These are phyloP conservation scores for Heliosperma pusillum DNA, from an alignment of 148 eudicot genomes.

Conservation along the genomic window DNA sequence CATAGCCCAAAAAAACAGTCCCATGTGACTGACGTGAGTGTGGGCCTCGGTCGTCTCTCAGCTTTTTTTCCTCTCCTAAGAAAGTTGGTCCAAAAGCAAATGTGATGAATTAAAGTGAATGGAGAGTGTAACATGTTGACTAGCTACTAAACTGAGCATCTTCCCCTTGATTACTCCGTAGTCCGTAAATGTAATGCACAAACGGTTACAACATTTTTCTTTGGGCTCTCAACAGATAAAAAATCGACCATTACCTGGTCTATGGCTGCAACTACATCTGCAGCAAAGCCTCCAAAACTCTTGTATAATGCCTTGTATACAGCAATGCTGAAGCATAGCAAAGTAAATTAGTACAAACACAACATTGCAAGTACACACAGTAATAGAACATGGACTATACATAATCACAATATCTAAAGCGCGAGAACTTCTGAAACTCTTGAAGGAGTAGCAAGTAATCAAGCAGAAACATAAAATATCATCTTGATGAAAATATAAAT, in stretches of 20 bases:
- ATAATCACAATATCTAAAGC: background rate
- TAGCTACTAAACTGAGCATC: background rate
- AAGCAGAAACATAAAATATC: slow-evolving; percentile 6
- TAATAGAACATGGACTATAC: background rate
- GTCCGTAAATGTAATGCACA: background rate
- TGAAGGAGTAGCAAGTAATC: too few species aligned
- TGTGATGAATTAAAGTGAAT: background rate
- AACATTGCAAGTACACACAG: background rate
- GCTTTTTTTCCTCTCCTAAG: background rate
- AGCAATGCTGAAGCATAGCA: slow-evolving; percentile 59
- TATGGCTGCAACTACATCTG: slow-evolving; percentile 99
- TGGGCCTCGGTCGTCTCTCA: background rate
- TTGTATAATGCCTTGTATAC: slow-evolving; percentile 96
- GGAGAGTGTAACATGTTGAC: background rate
- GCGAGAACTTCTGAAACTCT: background rate
- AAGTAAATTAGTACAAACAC: background rate
- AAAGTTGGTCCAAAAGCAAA: background rate
- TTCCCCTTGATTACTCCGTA: background rate
- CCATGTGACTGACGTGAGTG: background rate
- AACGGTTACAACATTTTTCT: background rate
- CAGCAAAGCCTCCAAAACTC: slow-evolving; percentile 99
- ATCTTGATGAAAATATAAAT: slow-evolving; percentile 11
- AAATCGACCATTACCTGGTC: slow-evolving; percentile 68
- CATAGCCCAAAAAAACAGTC: background rate
- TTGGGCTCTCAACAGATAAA: background rate